phyloP scores from a whole-genome alignment of 1,284 basidiomycete species.

The Mycena citricolor region DNA sequence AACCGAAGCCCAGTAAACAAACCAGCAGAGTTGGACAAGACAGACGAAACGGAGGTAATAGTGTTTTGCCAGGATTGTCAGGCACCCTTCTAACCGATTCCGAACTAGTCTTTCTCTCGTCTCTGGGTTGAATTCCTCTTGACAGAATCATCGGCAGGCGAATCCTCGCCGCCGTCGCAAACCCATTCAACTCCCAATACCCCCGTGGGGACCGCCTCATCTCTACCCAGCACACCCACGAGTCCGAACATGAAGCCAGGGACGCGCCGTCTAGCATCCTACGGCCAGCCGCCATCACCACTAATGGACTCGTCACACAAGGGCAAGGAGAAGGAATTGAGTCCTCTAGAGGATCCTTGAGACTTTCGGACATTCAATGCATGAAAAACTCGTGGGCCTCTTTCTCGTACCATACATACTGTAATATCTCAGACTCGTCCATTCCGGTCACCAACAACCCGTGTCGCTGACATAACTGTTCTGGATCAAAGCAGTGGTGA shows the following conservation, averaged over 20 bases:
- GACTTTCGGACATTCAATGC: conserved; percentile 1
- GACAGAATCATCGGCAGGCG: conserved; percentile 77
- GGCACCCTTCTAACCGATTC: neutral
- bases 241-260: conserved; percentile 19
- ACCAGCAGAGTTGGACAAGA: conserved; percentile 63
- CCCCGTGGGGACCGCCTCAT: conserved; percentile 22
- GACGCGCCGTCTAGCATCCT: conserved; percentile 49
- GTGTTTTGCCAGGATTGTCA: conserved; percentile 25
- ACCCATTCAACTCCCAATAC: conserved; percentile 28
- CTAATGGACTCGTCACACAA: conserved; percentile 42
- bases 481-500: no score
- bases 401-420: no score
- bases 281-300: conserved; percentile 47
- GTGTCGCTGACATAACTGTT: no score
- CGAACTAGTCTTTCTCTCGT: conserved; percentile 83
- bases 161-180: conserved; percentile 33
- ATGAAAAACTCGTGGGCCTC: no score
- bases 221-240: conserved; percentile 22
- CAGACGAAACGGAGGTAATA: conserved; percentile 79
- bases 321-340: conserved; percentile 46
- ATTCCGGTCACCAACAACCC: no score
- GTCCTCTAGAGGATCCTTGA: conserved; percentile 8
- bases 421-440: no score
- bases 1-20: conserved; percentile 46
- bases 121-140: conserved; percentile 95